Conservation (phyloP, 768 basidiomycete species). For the Tylopilus sp. region DNA sequence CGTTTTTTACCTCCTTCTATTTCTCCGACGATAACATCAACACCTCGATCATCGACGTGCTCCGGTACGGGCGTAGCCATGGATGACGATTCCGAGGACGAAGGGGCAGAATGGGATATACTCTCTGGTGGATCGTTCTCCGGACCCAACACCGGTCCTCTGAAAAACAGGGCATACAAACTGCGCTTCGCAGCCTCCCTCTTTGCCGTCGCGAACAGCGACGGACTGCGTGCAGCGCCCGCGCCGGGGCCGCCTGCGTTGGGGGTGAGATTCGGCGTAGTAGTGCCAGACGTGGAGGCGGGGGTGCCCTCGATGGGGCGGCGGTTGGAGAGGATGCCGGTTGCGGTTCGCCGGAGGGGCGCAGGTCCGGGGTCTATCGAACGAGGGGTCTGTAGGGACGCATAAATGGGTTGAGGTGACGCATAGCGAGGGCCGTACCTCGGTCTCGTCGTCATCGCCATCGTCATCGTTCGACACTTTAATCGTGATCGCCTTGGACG, state of each 20-base stretch:
- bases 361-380: slow-evolving; percentile 13
- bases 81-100: not conserved
- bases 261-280: slow-evolving; percentile 34
- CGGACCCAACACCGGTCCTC: slow-evolving; percentile 66
- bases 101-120: not conserved
- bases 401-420: not conserved
- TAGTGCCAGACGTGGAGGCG: slow-evolving; percentile 42
- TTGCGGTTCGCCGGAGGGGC: slow-evolving; percentile 56
- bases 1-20: slow-evolving; percentile 6
- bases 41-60: not conserved
- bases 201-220: slow-evolving; percentile 63
- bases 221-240: slow-evolving; percentile 30
- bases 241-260: not conserved
- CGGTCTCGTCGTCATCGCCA: slow-evolving; percentile 38
- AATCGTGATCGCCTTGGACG: slow-evolving; percentile 79
- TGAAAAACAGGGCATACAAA: slow-evolving; percentile 80
- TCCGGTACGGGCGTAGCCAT: not conserved
- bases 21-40: not conserved
- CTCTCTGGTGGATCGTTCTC: slow-evolving; percentile 21
- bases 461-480: slow-evolving; percentile 54
- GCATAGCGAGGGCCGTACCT: not conserved
- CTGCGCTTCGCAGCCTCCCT: slow-evolving; percentile 70
- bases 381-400: slow-evolving; percentile 12
- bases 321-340: slow-evolving; percentile 74
- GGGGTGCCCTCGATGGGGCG: slow-evolving; percentile 52